Percentiles rank a stretch among this genome's conserved stretches.
Conservation (phyloP, 495 filamentous ascomycete genomes). For the Aspergillus hancockii region DNA sequence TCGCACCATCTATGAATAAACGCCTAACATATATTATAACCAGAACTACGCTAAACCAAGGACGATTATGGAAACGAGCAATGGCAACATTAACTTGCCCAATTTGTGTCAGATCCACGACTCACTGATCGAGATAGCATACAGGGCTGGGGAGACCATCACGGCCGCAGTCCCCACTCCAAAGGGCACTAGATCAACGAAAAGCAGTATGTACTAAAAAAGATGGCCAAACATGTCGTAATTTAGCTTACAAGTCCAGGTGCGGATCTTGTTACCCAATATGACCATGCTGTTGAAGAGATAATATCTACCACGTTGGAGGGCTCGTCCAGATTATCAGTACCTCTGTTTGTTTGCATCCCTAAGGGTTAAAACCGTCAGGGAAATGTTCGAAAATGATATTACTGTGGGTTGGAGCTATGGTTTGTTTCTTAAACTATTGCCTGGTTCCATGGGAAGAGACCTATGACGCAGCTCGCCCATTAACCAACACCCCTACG, state of each 20-base stretch:
- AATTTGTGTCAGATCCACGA: slow-evolving; percentile 83
- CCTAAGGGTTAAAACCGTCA: not conserved
- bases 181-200: slow-evolving; percentile 67
- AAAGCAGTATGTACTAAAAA: slow-evolving; percentile 65
- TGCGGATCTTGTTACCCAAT: slow-evolving; percentile 84
- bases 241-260: slow-evolving; percentile 43
- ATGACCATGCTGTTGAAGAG: slow-evolving; percentile 78
- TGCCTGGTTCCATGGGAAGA: slow-evolving; percentile 74
- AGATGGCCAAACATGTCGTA: slow-evolving; percentile 2
- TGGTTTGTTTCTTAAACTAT: slow-evolving; percentile 7
- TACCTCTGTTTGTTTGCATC: slow-evolving; percentile 21
- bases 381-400: not conserved
- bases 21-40: not conserved
- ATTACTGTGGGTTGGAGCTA: not conserved
- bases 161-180: slow-evolving; percentile 68
- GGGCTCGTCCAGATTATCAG: slow-evolving; percentile 67
- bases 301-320: slow-evolving; percentile 67
- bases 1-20: not conserved
- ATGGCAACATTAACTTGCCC: slow-evolving; percentile 4
- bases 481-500: slow-evolving; percentile 69
- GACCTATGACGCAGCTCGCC: slow-evolving; percentile 69
- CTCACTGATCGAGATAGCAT: slow-evolving; percentile 70
- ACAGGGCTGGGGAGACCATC: slow-evolving; percentile 81
- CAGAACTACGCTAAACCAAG: not conserved
- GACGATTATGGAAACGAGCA: not conserved